phyloP scores from a whole-genome alignment of 768 basidiomycete genomes.

The Coprinopsis strossmayeri region DNA sequence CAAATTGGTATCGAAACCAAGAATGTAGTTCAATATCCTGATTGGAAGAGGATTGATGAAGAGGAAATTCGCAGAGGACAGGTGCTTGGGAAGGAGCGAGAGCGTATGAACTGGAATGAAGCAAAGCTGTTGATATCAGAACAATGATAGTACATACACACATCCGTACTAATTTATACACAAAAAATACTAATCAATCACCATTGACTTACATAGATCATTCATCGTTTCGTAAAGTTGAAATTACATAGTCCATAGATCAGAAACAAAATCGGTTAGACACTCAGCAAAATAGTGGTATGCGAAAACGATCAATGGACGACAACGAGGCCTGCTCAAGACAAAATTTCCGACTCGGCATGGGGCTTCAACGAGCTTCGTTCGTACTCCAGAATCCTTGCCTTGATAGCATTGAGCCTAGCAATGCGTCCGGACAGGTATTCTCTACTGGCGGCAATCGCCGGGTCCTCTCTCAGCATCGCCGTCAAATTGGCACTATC shows the following conservation, averaged over 20 bases:
- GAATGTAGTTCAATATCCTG: slow-evolving; percentile 52
- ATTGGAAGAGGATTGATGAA: slow-evolving; percentile 70
- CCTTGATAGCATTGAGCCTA: slow-evolving; percentile 27
- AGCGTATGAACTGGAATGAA: slow-evolving; percentile 69
- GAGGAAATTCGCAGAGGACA: slow-evolving; percentile 64
- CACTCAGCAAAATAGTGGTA: too few species aligned
- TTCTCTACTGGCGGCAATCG: slow-evolving; percentile 21
- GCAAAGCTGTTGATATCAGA: slow-evolving; percentile 25
- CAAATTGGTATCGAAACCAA: slow-evolving; percentile 32
- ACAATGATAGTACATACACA: too few species aligned
- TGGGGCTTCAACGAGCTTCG: not conserved
- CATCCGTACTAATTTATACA: too few species aligned
- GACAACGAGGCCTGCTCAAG: too few species aligned
- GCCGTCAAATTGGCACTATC: slow-evolving; percentile 11
- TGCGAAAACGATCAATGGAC: too few species aligned
- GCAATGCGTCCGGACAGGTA: slow-evolving; percentile 20
- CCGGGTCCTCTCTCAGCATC: slow-evolving; percentile 36
- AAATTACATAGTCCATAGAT: too few species aligned
- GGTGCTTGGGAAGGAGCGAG: slow-evolving; percentile 59
- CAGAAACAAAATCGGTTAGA: too few species aligned
- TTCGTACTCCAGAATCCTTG: slow-evolving; percentile 16
- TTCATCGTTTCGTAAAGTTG: too few species aligned
- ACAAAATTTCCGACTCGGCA: not conserved
- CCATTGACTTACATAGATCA: too few species aligned
- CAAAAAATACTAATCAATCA: too few species aligned